Evolutionary conservation across 352 stramenopile genomes (phyloP).

Genomic region (Aphanomyces invadans): DNA sequence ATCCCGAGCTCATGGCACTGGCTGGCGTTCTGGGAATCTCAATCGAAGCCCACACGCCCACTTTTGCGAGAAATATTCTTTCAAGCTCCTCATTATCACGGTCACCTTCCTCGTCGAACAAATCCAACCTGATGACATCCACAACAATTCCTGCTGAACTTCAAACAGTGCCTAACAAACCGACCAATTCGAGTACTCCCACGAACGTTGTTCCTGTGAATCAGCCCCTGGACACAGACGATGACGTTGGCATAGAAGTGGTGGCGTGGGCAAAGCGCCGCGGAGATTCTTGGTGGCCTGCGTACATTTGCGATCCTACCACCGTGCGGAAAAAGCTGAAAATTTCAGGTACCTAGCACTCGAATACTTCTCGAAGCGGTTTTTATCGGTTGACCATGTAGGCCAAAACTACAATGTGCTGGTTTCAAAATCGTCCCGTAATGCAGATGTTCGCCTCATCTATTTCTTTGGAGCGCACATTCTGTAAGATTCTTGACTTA

Average conservation of each 20-base stretch:
- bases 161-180: too few species aligned
- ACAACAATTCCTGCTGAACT: too few species aligned
- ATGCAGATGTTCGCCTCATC: background rate
- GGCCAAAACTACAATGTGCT: background rate
- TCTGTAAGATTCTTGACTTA: too few species aligned
- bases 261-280: background rate
- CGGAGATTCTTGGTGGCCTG: background rate
- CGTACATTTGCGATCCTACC: background rate
- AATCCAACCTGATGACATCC: too few species aligned
- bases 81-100: background rate
- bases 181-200: background rate
- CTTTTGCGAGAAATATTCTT: background rate
- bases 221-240: too few species aligned
- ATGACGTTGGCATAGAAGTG: background rate
- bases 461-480: background rate
- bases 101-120: too few species aligned
- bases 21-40: background rate
- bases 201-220: background rate
- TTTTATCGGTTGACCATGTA: background rate
- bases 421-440: background rate
- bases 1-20: slow-evolving; percentile 5
- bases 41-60: background rate
- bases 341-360: background rate
- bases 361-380: background rate
- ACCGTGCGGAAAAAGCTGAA: background rate